Base-by-base conservation (phyloP, 2,329 filamentous ascomycete species). In the Cercospora nicotianae region DNA sequence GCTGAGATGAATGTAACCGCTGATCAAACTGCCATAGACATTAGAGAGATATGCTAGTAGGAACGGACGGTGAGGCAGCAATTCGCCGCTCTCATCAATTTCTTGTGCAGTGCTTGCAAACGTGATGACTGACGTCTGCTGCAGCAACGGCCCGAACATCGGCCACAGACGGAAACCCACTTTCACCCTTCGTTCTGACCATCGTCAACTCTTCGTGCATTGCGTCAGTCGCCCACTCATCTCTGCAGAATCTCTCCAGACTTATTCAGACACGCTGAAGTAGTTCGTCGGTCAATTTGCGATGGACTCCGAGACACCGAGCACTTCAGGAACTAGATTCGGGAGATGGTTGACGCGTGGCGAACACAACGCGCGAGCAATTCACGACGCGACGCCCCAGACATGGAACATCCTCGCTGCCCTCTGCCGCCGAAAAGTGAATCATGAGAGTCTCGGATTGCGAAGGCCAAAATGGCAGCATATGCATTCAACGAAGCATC, bases 101-200 rank as follows among this genome's bases (percentile, higher is more conserved):
- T 36, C 55, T 58, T 18, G 55, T 36, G 55, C 16, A 58, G 28
- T 33, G 55, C 55, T 58, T 58, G 28, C 28, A 31, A 58, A 33
- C 12, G 28, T 58, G 28, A 58, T 58, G 55, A 36, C 55, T 58
- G 55, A 58, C 55, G 55, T 58, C 55, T 33, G 55, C 55, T 58
- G 55, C 55, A 58, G 28, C 55, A 58, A 58, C 55, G 55, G 55
- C 55, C 55, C 55, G 55, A 58, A 18, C 18, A 58, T 58, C 55
- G 55, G 55, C 55, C 55, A 33, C 16, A 12, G 28, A n/a, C 55
- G 48, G 20, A 33, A 31, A 33, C 31, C 55, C 55, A 58, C 55
- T 18, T 31, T 58, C 8, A 8, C 36, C 36, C 36, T 16, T 1
- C 13, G 36, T 39, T 33, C 26, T 31, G 53, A 28, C 18, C 20